Base-by-base conservation (phyloP, 2,329 filamentous ascomycete genomes). In the Ampelomyces quisqualis region DNA sequence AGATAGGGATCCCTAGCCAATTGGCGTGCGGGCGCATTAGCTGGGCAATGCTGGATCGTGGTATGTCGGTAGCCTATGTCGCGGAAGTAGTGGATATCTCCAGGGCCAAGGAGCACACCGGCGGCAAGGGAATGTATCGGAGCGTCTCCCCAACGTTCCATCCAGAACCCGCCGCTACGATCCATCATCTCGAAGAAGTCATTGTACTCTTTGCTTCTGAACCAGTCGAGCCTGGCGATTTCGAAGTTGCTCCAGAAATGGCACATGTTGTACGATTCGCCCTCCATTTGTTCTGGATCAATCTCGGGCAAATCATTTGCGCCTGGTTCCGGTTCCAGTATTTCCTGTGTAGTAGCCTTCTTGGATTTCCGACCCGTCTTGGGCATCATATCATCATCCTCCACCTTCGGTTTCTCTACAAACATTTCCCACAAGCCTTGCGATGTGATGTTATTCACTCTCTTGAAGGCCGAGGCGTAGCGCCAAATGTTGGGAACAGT, bases 161-260 rank as follows among this genome's bases (percentile, higher is more conserved):
- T 96, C 93, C 93, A 98, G 73, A 98, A 98, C 33, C 93, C 93
- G 53, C 93, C 93, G 66, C 90, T 96, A 49, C 85, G 84, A 67
- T 98, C 93, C 91, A 98, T 96, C 86, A 95, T 94, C 62, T 96
- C 78, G 70, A 98, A 98, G 70, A 98, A 98, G 54, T 96, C 93
- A 58, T 95, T 86, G 67, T 98, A 98, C 64, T 90, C 87, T 72
- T 95, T 91, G 75, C 90, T 96, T 57, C 93, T 83, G 80, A 97
- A 97, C 82, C 90, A 98, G 72, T 88, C 86, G 47, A 98, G 79
- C 45, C 84, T 83, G 10, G 93, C 93, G 72, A 98, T 98, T 71
- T 98, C 93, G 57, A 98, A 98, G 70, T 98, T 98, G 69, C 90
- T 95, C 93, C 93, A 98, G 76, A 96, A 98, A 75, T 98, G 93